Base-by-base conservation (phyloP, 2,329 filamentous ascomycete genomes). In the Aspergillus sp. region DNA sequence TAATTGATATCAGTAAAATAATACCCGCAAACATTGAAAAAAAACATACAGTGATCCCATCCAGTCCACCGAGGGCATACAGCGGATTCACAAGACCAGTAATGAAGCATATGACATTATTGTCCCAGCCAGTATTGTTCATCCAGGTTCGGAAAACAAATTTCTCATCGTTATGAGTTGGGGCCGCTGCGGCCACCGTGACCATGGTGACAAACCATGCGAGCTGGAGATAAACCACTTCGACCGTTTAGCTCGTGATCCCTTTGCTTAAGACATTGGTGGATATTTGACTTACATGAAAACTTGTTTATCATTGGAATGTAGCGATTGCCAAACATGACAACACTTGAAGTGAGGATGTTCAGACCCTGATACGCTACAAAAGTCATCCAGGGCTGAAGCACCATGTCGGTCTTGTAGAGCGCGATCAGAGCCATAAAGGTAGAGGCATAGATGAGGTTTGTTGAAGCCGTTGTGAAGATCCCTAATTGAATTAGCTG, bases 121-220 rank as follows among this genome's bases (percentile, higher is more conserved):
- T 80, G 36, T 78, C 70, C 82, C 82, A 84, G 12, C 82, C 81
- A 0, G 82, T 84, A 52, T 82, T 79, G 64, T 84, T 84, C 56
- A 82, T 78, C 75, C 80, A 84, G 2, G 79, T 82, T 42, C 68
- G 71, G 65, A 84, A 84, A 20, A 84, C 82, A 57, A 83, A 84
- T n/a, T 78, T 72, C 52, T 74, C 69, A 52, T 73, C 67, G 18
- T 80, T 79, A 57, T 84, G 77, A 1, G 72, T 74, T 0, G 78
- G 78, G 0, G 82, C 80, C 49, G 74, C 77, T 4, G 81, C 78
- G 3, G 77, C 77, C 6, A 84, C 80, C 0, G 78, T 79, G 56
- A 84, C 72, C 59, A 83, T 74, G 11, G 81, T 78, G 6, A 77
- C 73, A 45, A 83, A 72, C 71, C 80, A 82, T 49, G 78, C 77